A percentile compares a stretch with the other conserved stretches of the same genome.
These are phyloP conservation scores for Capronia coronata DNA, from an alignment of 2,329 filamentous ascomycete species.

Conservation along the genomic window DNA sequence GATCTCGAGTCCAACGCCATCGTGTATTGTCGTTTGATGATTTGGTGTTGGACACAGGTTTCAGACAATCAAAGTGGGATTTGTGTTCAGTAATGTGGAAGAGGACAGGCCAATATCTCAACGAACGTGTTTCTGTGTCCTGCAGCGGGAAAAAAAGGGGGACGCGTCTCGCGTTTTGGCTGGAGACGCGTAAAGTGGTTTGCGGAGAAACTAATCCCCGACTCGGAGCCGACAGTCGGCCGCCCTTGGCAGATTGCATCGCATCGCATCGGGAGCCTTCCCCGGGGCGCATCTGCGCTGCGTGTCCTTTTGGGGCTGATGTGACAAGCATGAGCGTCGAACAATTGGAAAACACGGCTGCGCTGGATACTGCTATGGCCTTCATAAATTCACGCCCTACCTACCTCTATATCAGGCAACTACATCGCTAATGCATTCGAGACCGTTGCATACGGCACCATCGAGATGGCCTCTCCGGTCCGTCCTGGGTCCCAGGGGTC, in stretches of 20 bases:
- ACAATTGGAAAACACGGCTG: background rate
- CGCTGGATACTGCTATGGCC: background rate
- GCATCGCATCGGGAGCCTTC: background rate
- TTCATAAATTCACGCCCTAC: background rate
- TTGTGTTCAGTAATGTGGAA: background rate
- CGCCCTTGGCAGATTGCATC: background rate
- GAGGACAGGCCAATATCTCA: background rate
- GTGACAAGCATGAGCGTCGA: background rate
- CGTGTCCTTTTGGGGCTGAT: background rate
- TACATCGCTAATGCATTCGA: background rate
- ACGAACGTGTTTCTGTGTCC: background rate
- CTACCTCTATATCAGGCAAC: background rate
- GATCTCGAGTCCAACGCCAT: constrained; percentile 72
- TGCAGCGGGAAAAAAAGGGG: background rate
- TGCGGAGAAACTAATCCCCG: background rate
- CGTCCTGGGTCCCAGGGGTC: constrained; percentile 12
- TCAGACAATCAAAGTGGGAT: background rate
- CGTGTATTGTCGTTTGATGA: background rate
- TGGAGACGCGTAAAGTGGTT: constrained; percentile 2
- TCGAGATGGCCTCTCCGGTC: constrained; percentile 18
- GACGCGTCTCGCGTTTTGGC: background rate
- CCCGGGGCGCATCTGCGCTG: constrained; percentile 1
- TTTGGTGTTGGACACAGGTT: background rate
- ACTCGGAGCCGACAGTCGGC: background rate
- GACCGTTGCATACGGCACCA: background rate